Conservation (phyloP, 345 rosid genomes). For the Mangifera indica region DNA sequence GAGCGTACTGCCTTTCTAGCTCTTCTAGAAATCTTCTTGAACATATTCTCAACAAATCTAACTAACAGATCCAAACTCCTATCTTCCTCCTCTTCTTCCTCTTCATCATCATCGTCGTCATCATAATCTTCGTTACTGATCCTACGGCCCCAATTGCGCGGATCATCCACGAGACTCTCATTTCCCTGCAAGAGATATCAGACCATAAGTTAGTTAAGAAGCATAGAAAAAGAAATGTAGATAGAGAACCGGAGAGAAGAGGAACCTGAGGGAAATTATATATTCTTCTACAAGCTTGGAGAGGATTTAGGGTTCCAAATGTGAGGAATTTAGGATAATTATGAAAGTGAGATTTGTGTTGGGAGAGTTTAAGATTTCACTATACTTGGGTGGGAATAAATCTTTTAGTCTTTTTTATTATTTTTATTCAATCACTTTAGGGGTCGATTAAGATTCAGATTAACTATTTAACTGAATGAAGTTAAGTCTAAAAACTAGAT, state of each 20-base stretch:
- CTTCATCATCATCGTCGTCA: constrained; percentile 51
- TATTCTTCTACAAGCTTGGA: constrained; percentile 33
- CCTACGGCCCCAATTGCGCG: constrained; percentile 71
- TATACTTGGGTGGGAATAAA: too few species aligned
- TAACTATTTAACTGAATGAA: too few species aligned
- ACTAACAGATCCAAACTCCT: constrained; percentile 83
- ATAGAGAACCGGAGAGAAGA: not conserved
- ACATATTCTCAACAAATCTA: constrained; percentile 65
- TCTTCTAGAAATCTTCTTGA: constrained; percentile 63
- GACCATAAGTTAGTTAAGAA: not conserved
- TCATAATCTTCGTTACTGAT: constrained; percentile 30
- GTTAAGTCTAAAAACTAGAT: too few species aligned
- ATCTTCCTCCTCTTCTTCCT: constrained; percentile 68
- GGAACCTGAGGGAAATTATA: constrained; percentile 17
- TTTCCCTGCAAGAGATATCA: constrained; percentile 28
- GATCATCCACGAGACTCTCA: constrained; percentile 39
- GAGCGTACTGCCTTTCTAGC: constrained; percentile 82
- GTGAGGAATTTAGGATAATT: constrained; percentile 2
- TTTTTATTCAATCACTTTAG: too few species aligned
- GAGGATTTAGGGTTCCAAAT: constrained; percentile 13
- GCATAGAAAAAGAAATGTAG: not conserved
- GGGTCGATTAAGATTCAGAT: too few species aligned
- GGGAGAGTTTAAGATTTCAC: too few species aligned
- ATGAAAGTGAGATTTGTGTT: not conserved
- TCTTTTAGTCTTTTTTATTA: too few species aligned